Conservation (phyloP, 1,284 basidiomycete genomes). For the Bondarzewia mesenterica region DNA sequence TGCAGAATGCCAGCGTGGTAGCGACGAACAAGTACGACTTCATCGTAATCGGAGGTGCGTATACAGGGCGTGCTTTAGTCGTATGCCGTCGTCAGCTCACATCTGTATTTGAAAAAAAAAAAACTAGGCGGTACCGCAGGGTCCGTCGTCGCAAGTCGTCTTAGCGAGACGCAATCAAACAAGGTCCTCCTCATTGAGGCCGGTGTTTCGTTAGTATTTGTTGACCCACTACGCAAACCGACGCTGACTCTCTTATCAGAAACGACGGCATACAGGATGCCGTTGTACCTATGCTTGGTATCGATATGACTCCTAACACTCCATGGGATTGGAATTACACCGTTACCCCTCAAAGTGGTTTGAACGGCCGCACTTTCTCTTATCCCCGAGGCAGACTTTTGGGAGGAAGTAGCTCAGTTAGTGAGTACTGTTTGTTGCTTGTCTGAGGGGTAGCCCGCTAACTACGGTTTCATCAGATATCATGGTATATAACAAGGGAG, state of each 20-base stretch:
- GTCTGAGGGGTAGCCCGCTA: slow-evolving; percentile 41
- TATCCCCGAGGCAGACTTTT: slow-evolving; percentile 27
- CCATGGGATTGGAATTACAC: slow-evolving; percentile 22
- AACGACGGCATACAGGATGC: background rate
- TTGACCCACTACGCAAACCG: too few species aligned
- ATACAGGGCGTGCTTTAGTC: too few species aligned
- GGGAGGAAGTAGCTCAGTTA: slow-evolving; percentile 27
- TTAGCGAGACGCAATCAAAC: background rate
- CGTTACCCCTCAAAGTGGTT: slow-evolving; percentile 22
- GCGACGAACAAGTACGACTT: slow-evolving; percentile 5
- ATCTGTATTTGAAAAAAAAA: background rate
- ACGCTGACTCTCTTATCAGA: background rate
- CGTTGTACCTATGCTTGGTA: background rate
- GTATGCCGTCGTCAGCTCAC: background rate
- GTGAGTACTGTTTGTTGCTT: slow-evolving; percentile 26
- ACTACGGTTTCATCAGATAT: slow-evolving; percentile 26
- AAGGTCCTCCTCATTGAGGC: slow-evolving; percentile 9
- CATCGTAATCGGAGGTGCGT: slow-evolving; percentile 8
- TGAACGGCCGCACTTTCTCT: slow-evolving; percentile 20
- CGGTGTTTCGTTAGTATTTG: slow-evolving; percentile 2
- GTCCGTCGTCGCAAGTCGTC: slow-evolving; percentile 5
- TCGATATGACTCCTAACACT: background rate
- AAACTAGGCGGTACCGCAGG: slow-evolving; percentile 7
- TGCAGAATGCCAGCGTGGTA: background rate
- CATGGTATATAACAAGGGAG: slow-evolving; percentile 22